Evolutionary conservation across 2,329 filamentous ascomycete genomes (phyloP), one percentile per base, ranked within the genome.

Genomic region (Leptographium wingfieldii): DNA sequence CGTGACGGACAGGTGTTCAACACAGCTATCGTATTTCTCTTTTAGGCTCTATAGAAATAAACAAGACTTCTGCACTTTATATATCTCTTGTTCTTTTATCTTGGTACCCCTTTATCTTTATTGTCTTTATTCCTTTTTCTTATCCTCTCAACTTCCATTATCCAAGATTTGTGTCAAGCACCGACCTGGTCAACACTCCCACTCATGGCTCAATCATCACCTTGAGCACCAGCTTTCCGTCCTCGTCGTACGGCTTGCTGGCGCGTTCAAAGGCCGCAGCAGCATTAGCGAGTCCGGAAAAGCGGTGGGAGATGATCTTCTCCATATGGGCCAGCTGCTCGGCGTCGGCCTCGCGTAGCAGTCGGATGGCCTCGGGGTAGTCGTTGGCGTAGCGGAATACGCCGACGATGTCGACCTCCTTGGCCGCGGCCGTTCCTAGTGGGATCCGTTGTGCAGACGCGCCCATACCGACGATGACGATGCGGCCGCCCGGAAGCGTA

Each of bases 361-460:
- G 71, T 61, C 77, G 70, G 61, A 82, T 79, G 60, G 77, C 79
- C 40, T 71, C 69, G 12, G 80, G 77, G 69, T 92, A 92, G 1
- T 86, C 87, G 73, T 90, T 85, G 16, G 84, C 85, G 66, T 88
- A 89, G 60, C 86, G 78, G 72, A 88, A 88, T 51, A 87, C 83
- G 35, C 85, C 85, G n/a, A 87, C 71, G 19, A 89, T 78, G 68
- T 88, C 85, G 58, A 89, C 81, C 69, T 90, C 86, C 57, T 85
- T 80, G 5, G 86, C 76, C 7, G 86, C 81, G 3, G 87, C 85
- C 3, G 83, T 82, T 2, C 82, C 86, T 59, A 90, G 80, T 53
- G 85, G 85, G 12, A 90, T 74, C 0, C 83, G 87, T 67, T 88
- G 83, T 53, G 87, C 76, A 1, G 86, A 85, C 11, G 78, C 84